Base-by-base conservation (phyloP, 2,329 filamentous ascomycete genomes). In the Keithomyces neogunnii region DNA sequence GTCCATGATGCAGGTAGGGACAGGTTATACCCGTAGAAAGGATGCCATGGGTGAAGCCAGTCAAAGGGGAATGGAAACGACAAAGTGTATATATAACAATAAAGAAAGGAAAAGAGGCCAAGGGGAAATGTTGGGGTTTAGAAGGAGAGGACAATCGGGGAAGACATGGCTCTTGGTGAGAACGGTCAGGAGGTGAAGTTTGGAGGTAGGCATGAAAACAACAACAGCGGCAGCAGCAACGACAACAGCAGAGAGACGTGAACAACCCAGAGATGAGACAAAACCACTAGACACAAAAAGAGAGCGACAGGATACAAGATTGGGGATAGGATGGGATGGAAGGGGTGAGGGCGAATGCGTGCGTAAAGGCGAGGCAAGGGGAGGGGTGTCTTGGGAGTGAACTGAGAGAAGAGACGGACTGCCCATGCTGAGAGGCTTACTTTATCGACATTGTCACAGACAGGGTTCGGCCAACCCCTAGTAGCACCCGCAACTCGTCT, bases 401-500 rank as follows among this genome's bases (percentile, higher is more conserved):
- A 48, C 33, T 48, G 51, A 50, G 46, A 49, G 47, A 52, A 53
- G 44, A 54, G 33, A 52, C 51, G 19, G 51, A 42, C 46, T 49
- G 50, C 42, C n/a, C 28, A 48, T 10, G 49, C 36, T 39, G 47
- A 49, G 51, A 52, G 63, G 71, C 72, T 72, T 71, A 77, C 74
- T 77, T 77, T 74, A 77, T 76, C 65, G 74, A 77, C 74, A 77
- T 77, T 64, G 63, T 72, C 61, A 63, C 59, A 54, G 63, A 63
- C 60, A 65, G 61, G 63, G 66, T 65, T 64, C 59, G 58, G 59
- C 56, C 58, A 55, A 63, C 65, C 63, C 64, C 63, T 62, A 62
- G 64, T 39, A 48, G 46, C 33, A 53, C 50, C 44, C 45, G 40
- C 42, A 39, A 38, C 32, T 47, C 44, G 47, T 29, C 13, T 47